Evolutionary conservation across 306 rosid species (phyloP), one percentile per base, ranked within the genome.

Genomic region (Dryas drummondii): DNA sequence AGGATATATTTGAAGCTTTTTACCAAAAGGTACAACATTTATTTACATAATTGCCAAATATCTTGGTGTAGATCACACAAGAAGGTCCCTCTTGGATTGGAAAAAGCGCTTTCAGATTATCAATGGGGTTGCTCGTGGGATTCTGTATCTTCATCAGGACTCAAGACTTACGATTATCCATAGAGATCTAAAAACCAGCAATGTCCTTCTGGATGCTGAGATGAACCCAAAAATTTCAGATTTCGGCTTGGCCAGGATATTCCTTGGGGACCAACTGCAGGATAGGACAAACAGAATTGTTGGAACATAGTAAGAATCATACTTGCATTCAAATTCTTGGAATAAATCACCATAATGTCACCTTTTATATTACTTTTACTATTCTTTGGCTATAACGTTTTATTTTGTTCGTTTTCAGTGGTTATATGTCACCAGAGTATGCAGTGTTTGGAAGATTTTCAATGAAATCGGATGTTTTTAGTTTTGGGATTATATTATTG

Each of bases 241-340:
- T 74, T 91, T 88, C 72, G 96, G 96, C 37, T 79, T 81, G 91
- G 96, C 93, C 53, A 88, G 87, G 78, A 84, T 85, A 71, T 76
- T 88, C 64, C 77, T 84, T 3, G 81, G 81, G 6, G 78, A 90
- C 32, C 83, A 84, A 70, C 71, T 67, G 64, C 87, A 81, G 52
- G 86, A 83, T 45, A 71, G 73, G 12, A 90, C 91, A 41, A 84
- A 71, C 3, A 66, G 79, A 12, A 60, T 90, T n/a, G 91, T 84
- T 42, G 88, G 94, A 49, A 90, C 91, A 64, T 90, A 82, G 91
- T 90, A 86, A 87, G 94, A 52, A 26, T 32, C 40, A 13, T 61
- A 37, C 66, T 7, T 58, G 3, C 40, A 27, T 6, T 52, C 22
- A 32, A 37, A 55, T 15, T 41, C 51, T 37, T 40, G 19, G 13